A percentile compares a stretch with the other conserved stretches of the same genome.
Evolutionary conservation across 345 rosid genomes (phyloP).

Genomic region (Citrus mangshanensis): DNA sequence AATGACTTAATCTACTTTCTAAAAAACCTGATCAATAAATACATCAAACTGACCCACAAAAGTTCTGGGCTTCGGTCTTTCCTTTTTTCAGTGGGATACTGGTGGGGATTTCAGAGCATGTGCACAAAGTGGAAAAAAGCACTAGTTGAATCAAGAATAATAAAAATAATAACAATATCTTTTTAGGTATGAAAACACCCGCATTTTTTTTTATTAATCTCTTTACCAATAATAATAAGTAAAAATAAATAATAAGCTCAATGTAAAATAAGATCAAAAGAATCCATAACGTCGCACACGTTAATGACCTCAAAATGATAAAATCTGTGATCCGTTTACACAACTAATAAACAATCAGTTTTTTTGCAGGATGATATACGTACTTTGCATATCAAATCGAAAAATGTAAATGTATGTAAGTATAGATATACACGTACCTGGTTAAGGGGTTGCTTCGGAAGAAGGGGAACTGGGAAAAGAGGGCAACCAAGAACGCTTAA

Average conservation of each 20-base stretch:
- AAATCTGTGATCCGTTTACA: neutral
- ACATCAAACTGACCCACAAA: constrained; percentile 19
- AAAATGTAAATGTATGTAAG: too few relatives aligned
- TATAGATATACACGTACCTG: constrained; percentile 13
- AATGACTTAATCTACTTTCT: neutral
- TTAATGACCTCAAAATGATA: too few relatives aligned
- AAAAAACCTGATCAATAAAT: neutral
- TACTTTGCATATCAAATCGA: neutral
- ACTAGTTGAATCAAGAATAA: neutral
- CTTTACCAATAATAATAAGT: neutral
- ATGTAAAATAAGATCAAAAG: neutral
- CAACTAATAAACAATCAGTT: neutral
- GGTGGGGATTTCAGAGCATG: constrained; percentile 13
- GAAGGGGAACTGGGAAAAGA: constrained; percentile 70
- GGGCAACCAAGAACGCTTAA: constrained; percentile 87
- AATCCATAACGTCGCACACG: neutral
- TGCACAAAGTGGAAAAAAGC: constrained; percentile 6
- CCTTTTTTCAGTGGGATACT: constrained; percentile 15
- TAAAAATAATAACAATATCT: neutral
- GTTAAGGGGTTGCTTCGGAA: constrained; percentile 39
- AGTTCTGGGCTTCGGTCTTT: neutral
- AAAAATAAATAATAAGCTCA: neutral
- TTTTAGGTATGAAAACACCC: neutral
- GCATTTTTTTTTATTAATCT: neutral
- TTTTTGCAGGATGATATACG: neutral